Conservation (phyloP, 495 filamentous ascomycete species). For the Neurospora tetraspora region DNA sequence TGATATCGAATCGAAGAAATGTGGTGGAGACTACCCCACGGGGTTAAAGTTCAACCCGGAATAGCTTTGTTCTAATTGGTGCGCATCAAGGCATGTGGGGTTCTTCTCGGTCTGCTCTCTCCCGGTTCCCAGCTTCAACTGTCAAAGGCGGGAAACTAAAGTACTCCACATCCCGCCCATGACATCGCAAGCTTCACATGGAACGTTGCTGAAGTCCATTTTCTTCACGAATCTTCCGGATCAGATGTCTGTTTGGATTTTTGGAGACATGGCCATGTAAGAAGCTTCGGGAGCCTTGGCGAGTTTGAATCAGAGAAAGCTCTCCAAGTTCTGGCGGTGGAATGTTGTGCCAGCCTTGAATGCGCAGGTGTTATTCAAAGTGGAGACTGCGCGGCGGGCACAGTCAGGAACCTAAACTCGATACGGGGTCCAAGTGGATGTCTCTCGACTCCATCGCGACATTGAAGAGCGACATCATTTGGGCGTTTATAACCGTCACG, state of each 20-base stretch:
- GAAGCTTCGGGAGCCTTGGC: background rate
- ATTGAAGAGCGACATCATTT: background rate
- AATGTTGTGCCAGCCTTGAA: background rate
- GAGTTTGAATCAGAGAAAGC: background rate
- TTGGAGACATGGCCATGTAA: background rate
- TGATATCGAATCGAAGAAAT: background rate
- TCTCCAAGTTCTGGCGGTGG: background rate
- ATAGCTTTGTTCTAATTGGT: background rate
- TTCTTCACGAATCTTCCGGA: background rate
- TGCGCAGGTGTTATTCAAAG: background rate
- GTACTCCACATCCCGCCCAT: background rate
- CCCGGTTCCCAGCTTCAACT: background rate
- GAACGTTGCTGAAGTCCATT: background rate
- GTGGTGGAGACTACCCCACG: background rate
- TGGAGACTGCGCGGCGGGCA: background rate
- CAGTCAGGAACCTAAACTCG: background rate
- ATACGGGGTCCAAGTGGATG: background rate
- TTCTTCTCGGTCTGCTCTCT: background rate
- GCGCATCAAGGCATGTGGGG: background rate
- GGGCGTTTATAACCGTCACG: background rate
- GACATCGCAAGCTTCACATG: background rate
- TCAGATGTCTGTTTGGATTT: background rate
- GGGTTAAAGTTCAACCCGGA: background rate
- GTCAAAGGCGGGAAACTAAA: background rate
- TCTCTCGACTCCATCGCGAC: background rate